phyloP scores from a whole-genome alignment of 345 rosid genomes.

The Dimocarpus longan region DNA sequence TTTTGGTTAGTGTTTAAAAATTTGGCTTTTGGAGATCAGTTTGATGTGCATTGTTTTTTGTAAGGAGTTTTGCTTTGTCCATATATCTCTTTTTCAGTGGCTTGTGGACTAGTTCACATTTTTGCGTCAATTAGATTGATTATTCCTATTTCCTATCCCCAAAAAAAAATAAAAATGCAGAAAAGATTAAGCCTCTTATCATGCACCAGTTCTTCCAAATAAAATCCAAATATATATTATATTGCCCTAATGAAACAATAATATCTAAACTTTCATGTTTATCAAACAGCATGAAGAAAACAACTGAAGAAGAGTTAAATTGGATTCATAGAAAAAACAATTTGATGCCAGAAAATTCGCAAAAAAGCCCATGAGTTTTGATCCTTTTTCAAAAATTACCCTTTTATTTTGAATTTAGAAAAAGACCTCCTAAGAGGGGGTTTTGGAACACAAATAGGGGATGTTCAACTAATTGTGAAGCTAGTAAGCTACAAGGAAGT shows the following conservation, averaged over 20 bases:
- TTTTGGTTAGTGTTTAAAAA: too few relatives aligned
- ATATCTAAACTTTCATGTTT: neutral
- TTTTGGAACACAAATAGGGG: too few relatives aligned
- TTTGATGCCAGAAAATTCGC: neutral
- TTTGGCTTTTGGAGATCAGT: too few relatives aligned
- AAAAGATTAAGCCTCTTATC: neutral
- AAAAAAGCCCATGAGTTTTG: neutral
- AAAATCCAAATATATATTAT: neutral
- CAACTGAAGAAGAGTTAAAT: neutral
- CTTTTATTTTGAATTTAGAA: neutral
- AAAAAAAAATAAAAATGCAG: neutral
- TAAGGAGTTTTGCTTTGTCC: too few relatives aligned
- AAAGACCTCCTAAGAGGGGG: too few relatives aligned
- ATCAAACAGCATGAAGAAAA: neutral
- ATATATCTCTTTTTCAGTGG: too few relatives aligned
- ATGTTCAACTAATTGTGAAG: too few relatives aligned
- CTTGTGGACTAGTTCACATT: too few relatives aligned
- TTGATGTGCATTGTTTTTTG: too few relatives aligned
- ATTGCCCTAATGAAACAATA: neutral
- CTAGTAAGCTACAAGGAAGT: too few relatives aligned
- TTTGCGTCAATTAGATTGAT: too few relatives aligned
- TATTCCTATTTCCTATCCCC: too few relatives aligned
- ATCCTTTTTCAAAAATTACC: neutral
- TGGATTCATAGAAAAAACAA: neutral
- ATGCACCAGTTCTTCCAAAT: neutral